Evolutionary conservation across 305 asterid genomes (phyloP), one percentile per base, ranked within the genome.

Genomic region (Vinca major): DNA sequence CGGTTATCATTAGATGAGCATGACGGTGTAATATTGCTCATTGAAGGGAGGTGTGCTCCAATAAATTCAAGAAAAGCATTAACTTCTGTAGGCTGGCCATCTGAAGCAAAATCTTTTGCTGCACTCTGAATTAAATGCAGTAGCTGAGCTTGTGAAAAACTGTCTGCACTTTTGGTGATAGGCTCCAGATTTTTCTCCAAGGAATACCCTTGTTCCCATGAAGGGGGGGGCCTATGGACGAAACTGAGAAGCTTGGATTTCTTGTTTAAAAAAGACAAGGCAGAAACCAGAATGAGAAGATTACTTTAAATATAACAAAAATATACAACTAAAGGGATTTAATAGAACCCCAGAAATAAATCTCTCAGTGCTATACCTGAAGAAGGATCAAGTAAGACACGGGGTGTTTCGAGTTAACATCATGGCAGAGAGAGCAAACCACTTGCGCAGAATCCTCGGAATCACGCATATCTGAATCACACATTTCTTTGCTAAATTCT

Each of bases 401-500:
- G n/a, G 97, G 90, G 77, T 76, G 80, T 75, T 65, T 84, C 60
- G 97, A 86, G 70, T 77, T 84, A 21, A 84, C 83, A 72, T 89
- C 93, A 80, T 82, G 98, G 82, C 99, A 94, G 62, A 91, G 93
- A 75, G 98, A 94, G 81, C 99, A 94, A 70, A 81, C 61, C 71
- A 86, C 93, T 83, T 80, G 87, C 71, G 81, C 77, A n/a, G 89
- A 78, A 71, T 84, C 96, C 52, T 77, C 80, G 41, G 83, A 51
- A 43, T 80, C 78, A 71, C 69, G 63, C 54, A 71, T 75, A 71
- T 83, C 87, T 73, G 83, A 68, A 78, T 76, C 81, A 75, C 75
- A 67, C 63, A 40, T 79, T 74, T 84, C 90, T 60, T 77, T 80
- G 69, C 81, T 85, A 74, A 75, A 67, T 67, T 78, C 80, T 71